Base-by-base conservation (phyloP, 2,329 filamentous ascomycete genomes). In the Tolypocladium sp. region DNA sequence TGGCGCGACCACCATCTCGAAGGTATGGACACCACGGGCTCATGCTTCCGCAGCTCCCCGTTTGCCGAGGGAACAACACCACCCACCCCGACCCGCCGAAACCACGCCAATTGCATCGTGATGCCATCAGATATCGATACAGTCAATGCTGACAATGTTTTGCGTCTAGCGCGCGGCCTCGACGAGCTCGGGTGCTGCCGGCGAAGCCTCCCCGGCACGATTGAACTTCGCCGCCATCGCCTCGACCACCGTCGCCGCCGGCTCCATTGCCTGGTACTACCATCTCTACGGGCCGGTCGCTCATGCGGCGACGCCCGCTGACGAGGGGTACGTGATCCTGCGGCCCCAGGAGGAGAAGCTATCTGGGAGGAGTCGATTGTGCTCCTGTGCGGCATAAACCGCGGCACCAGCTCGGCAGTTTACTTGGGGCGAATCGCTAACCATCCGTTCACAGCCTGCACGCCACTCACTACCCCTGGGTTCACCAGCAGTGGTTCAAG, bases 181-280 rank as follows among this genome's bases (percentile, higher is more conserved):
- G 71, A 88, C 90, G 70, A 86, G 85, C 78, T 88, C 88, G 76
- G 82, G 85, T 74, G 84, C 89, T 75, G 82, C 84, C 75, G 81
- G 86, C 74, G 85, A 88, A 73, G 74, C 76, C 63, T 88, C 90
- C 70, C 82, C 89, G 70, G 87, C 90, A 77, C 87, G 88, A 78
- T 82, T 94, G 76, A 97, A 93, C 78, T 82, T 92, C 70, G 89
- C 92, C 74, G 91, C 91, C 72, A 85, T 86, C 71, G 90, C 90
- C 73, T 92, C 94, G 69, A 96, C 92, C 69, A 86, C 89, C 69
- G 83, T 92, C 72, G 91, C 93, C 70, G 81, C 91, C 77, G 92
- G 92, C 70, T 93, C 93, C 67, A 87, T 93, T 71, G 92, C 91
- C 69, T 97, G 92, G 92, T 97, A 97, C 82, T 96, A 93, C 77